Evolutionary conservation across 2,329 filamentous ascomycete species (phyloP), one percentile per base, ranked within the genome.

Genomic region (Raffaelea ambrosiae): DNA sequence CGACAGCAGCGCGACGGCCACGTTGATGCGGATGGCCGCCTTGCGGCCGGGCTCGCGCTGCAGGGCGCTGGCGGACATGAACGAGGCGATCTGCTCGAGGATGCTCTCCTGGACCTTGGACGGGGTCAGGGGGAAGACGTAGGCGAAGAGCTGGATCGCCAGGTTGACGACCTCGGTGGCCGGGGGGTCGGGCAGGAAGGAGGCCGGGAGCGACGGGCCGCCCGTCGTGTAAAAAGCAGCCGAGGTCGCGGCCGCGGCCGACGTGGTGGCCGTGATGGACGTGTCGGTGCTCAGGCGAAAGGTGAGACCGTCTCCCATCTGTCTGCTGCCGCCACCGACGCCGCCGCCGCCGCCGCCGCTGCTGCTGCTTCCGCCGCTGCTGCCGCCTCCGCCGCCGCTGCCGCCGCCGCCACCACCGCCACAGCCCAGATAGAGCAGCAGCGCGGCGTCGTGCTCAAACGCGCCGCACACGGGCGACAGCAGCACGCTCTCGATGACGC

Each of bases 31-130:
- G 66, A 98, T 89, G 2, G 94, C 93, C 29, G 89, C 86, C 63
- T 87, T 95, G 45, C 91, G 79, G 5, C 90, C 90, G 2, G 85
- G 84, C 57, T 97, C 93, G 53, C 93, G 79, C 55, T 91, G 86
- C 20, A 96, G 70, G 44, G 79, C 81, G 1, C 81, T 80, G 2
- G 89, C 86, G 1, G 88, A 85, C n/a, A 93, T 72, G 59, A 94
- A 95, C 0, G 88, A 93, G 16, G 87, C 84, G 43, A 97, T 83
- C 61, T 98, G 93, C 63, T 98, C 93, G 10, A 98, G 70, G 43
- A 95, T 88, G 60, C 91, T 96, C 63, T 98, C 93, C 59, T 98
- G 93, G 3, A 98, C 87, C 59, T 91, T 95, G 4, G 88, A 76
- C 0, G 87, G 85, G 41, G 95, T 94, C 10, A 96, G 71, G 3